Percentiles rank a stretch among this genome's conserved stretches.
Conservation (phyloP, 441 rosid genomes). For the Adansonia madagascariensis region DNA sequence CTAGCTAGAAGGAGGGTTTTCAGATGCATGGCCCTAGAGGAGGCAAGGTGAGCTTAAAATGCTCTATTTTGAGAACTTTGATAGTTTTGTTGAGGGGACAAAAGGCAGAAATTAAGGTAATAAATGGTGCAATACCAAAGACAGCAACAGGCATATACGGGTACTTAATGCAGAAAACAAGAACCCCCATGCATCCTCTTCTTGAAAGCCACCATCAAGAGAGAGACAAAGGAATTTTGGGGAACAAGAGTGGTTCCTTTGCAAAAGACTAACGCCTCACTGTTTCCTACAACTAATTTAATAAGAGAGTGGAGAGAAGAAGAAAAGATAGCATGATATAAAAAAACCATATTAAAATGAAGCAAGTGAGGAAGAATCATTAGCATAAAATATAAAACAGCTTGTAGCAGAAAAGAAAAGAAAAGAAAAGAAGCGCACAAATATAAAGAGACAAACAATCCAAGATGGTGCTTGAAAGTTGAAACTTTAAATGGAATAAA, state of each 20-base stretch:
- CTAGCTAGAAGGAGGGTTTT: constrained; percentile 31
- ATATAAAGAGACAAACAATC: constrained; percentile 16
- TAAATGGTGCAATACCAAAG: constrained; percentile 40
- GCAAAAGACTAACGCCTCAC: constrained; percentile 25
- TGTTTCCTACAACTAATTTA: constrained; percentile 18
- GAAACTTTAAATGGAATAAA: constrained; percentile 4
- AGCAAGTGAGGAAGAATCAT: constrained; percentile 15
- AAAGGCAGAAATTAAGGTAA: constrained; percentile 62
- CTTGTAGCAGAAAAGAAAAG: background rate
- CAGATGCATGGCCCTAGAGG: constrained; percentile 44
- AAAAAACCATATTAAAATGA: constrained; percentile 20
- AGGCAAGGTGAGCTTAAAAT: constrained; percentile 56
- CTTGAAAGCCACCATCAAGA: constrained; percentile 32
- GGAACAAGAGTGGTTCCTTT: constrained; percentile 37
- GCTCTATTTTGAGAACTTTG: constrained; percentile 50
- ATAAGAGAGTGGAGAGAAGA: constrained; percentile 25
- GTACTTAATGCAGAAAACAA: constrained; percentile 45
- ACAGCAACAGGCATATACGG: constrained; percentile 47
- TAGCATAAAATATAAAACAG: constrained; percentile 18
- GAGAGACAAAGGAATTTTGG: constrained; percentile 49
- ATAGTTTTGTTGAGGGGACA: constrained; percentile 83
- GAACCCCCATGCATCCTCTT: constrained; percentile 35
- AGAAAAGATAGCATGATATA: constrained; percentile 33
- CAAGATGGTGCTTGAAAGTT: background rate
- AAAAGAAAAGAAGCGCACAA: background rate